phyloP scores from a whole-genome alignment of 305 asterid species.

The Fraxinus greggii region DNA sequence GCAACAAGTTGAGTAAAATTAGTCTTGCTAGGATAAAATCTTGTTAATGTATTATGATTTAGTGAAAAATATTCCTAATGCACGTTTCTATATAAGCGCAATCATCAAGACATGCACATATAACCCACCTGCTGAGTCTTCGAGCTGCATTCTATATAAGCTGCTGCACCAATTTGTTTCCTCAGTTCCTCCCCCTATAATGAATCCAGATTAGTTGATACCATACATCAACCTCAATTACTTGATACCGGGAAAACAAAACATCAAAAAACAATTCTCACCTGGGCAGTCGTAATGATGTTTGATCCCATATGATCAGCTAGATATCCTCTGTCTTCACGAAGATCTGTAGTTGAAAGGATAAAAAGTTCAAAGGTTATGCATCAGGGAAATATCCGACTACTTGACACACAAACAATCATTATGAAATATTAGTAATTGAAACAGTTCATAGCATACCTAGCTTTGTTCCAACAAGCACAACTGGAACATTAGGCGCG shows the following conservation, averaged over 20 bases:
- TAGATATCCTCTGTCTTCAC: slow-evolving; percentile 65
- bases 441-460: slow-evolving; percentile 43
- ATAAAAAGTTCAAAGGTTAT: not conserved
- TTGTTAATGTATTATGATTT: not conserved
- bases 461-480: slow-evolving; percentile 85
- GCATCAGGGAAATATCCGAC: not conserved
- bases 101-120: not conserved
- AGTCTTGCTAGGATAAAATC: not conserved
- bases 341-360: slow-evolving; percentile 55
- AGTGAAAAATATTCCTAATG: not conserved
- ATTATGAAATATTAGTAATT: not conserved
- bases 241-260: not conserved
- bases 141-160: slow-evolving; percentile 94
- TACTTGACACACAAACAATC: not conserved
- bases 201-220: not conserved
- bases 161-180: slow-evolving; percentile 92
- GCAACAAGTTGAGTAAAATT: not conserved
- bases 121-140: slow-evolving; percentile 81
- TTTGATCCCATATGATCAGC: slow-evolving; percentile 76
- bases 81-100: not conserved
- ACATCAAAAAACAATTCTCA: slow-evolving; percentile 23
- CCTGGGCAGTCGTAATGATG: slow-evolving; percentile 71
- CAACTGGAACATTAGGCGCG: slow-evolving; percentile 70
- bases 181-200: slow-evolving; percentile 91
- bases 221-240: not conserved